Evolutionary conservation across 2,329 filamentous ascomycete species (phyloP), one percentile per base, ranked within the genome.

Genomic region (Pseudocercospora macadamiae): DNA sequence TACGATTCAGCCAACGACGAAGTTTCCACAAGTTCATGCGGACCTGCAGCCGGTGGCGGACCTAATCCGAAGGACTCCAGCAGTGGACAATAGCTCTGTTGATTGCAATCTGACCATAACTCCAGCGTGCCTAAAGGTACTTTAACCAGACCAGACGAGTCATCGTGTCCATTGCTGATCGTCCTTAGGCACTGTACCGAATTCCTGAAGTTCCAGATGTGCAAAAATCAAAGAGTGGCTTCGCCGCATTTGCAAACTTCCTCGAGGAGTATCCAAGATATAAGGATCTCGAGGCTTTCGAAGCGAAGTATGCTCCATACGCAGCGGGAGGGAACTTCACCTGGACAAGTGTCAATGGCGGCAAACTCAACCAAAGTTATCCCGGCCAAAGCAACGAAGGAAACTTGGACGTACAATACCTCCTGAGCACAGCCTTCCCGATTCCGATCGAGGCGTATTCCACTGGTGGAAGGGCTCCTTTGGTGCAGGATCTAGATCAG

Each of bases 331-430:
- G 81, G 45, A 79, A 80, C 59, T 81, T 80, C 67, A 73, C 74
- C 9, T 73, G 76, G 14, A 54, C 60, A 2, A 28, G 64, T 9
- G 47, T 64, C 36, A 64, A 70, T 30, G 62, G 61, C 21, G 67
- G 57, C 2, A 51, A 65, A 2, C 54, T 65, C 49, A 55, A 67
- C 57, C 65, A 68, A 39, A 51, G 65, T 39, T 30, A 58, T 8
- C 30, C 53, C 3, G 59, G 60, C n/a, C 9, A 28, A 2, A 55
- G 64, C 47, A 58, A 52, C 18, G 86, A 89, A 71, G 86, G 84
- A 23, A 87, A 86, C 60, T 76, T 89, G 14, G 86, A 89, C 67
- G 76, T 86, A 3, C 84, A 89, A 65, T 86, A 86, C 60, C 80
- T 86, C 16, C 67, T 86, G 4, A 86, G 80, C 7, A 74, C 87